Evolutionary conservation across 768 basidiomycete species (phyloP).

Genomic region (Suillus alpinus): DNA sequence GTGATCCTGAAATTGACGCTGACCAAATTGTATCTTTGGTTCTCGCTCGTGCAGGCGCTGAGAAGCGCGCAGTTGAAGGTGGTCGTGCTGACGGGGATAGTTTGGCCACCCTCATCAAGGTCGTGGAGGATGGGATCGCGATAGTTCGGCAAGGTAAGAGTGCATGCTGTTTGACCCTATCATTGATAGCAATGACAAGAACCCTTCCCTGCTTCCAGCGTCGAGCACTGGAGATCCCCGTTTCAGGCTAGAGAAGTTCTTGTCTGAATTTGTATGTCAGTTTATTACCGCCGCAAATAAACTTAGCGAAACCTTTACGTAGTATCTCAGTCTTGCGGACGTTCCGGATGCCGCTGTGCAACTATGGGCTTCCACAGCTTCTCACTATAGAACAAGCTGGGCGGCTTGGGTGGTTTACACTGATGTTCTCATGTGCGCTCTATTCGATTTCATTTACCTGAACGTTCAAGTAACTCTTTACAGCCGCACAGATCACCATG

Average conservation of each 20-base stretch:
- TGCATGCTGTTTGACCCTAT: not conserved
- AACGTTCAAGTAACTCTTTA: conserved; percentile 2
- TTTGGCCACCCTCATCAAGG: conserved; percentile 50
- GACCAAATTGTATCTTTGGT: conserved; percentile 65
- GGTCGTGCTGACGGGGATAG: conserved; percentile 49
- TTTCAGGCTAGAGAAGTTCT: conserved; percentile 79
- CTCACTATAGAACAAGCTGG: conserved; percentile 69
- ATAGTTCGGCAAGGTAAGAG: conserved; percentile 55
- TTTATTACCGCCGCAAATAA: not conserved
- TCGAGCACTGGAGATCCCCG: conserved; percentile 70
- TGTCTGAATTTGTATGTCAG: conserved; percentile 66
- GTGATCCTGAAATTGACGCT: conserved; percentile 39
- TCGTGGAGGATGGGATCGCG: conserved; percentile 62
- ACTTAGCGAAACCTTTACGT: conserved; percentile 2
- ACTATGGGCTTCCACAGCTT: conserved; percentile 65
- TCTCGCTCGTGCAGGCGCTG: conserved; percentile 63
- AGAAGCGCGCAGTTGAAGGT: conserved; percentile 52
- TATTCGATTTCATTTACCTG: not conserved
- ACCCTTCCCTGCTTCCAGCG: conserved; percentile 34
- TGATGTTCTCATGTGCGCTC: conserved; percentile 66
- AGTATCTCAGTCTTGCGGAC: conserved; percentile 47
- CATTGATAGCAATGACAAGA: not conserved
- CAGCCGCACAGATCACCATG: conserved; percentile 53
- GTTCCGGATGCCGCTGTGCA: conserved; percentile 53
- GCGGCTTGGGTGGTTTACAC: conserved; percentile 74